Conservation (phyloP, 2,329 filamentous ascomycete genomes). For the Calycina herbarum region DNA sequence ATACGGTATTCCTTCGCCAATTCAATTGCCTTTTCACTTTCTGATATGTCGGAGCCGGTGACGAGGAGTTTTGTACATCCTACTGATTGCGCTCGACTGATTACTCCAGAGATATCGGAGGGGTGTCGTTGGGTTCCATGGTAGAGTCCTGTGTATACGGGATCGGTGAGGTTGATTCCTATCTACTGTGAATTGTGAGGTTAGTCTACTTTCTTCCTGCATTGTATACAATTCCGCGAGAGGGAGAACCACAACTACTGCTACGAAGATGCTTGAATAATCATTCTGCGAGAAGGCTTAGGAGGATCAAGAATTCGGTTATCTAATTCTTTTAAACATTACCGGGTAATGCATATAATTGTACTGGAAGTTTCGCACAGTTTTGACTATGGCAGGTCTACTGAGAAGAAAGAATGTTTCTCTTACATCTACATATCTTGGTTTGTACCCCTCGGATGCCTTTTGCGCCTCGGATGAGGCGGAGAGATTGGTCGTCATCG, state of each 20-base stretch:
- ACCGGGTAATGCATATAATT: conserved; percentile 12
- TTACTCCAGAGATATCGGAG: conserved; percentile 71
- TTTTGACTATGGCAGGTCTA: too few species aligned
- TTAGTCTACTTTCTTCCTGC: conserved; percentile 7
- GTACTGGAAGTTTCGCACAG: too few species aligned
- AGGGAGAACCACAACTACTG: not conserved
- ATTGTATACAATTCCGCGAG: not conserved
- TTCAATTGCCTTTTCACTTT: conserved; percentile 72
- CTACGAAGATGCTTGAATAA: too few species aligned
- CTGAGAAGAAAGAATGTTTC: too few species aligned
- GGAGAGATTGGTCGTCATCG: conserved; percentile 17
- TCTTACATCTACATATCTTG: conserved; percentile 62
- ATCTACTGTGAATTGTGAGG: conserved; percentile 51
- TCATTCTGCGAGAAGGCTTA: not conserved
- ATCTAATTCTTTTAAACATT: not conserved
- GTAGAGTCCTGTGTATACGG: conserved; percentile 82
- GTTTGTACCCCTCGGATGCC: conserved; percentile 34
- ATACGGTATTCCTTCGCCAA: conserved; percentile 73
- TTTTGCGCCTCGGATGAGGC: not conserved
- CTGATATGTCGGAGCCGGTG: conserved; percentile 83
- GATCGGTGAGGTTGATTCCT: conserved; percentile 94
- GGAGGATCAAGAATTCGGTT: too few species aligned
- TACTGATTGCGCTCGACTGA: conserved; percentile 73
- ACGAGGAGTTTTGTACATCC: conserved; percentile 91
- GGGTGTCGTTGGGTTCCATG: conserved; percentile 75